phyloP scores from a whole-genome alignment of 768 basidiomycete genomes.

The Boletus rufocinnamomeus region DNA sequence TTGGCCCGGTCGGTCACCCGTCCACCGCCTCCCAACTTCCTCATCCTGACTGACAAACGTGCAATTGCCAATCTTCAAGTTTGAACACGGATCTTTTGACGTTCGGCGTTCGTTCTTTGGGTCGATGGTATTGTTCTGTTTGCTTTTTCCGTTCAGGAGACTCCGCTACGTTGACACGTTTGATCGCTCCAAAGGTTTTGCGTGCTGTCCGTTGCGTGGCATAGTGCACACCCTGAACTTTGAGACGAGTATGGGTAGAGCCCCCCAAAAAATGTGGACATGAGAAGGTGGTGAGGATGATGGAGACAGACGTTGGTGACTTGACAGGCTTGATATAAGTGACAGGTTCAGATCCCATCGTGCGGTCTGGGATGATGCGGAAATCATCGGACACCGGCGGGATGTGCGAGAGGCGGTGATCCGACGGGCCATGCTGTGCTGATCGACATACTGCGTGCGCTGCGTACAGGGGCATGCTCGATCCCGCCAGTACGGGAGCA shows the following conservation, averaged over 20 bases:
- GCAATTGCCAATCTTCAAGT: conserved; percentile 14
- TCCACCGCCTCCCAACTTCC: not conserved
- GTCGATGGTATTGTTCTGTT: conserved; percentile 9
- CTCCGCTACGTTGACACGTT: conserved; percentile 4
- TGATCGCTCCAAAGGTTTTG: not conserved
- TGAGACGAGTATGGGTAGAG: not conserved
- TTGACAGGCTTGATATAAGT: not conserved
- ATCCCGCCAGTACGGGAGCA: not conserved
- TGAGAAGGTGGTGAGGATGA: not conserved
- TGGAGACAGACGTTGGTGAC: not conserved
- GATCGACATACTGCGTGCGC: conserved; percentile 6
- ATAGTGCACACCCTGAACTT: not conserved
- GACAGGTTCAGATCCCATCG: not conserved
- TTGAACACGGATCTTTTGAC: not conserved
- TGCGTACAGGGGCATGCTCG: not conserved
- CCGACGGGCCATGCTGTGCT: not conserved
- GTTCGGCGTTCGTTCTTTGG: not conserved
- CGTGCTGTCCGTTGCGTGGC: not conserved
- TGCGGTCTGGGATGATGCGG: not conserved
- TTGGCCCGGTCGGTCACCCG: conserved; percentile 3
- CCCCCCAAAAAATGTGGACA: not conserved
- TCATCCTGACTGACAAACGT: not conserved
- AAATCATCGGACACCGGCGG: not conserved
- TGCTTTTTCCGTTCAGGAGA: not conserved
- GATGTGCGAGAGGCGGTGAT: not conserved